Percentiles rank a stretch among this genome's conserved stretches.
Evolutionary conservation across 2,329 filamentous ascomycete species (phyloP).

Genomic region (Fusarium burgessii): DNA sequence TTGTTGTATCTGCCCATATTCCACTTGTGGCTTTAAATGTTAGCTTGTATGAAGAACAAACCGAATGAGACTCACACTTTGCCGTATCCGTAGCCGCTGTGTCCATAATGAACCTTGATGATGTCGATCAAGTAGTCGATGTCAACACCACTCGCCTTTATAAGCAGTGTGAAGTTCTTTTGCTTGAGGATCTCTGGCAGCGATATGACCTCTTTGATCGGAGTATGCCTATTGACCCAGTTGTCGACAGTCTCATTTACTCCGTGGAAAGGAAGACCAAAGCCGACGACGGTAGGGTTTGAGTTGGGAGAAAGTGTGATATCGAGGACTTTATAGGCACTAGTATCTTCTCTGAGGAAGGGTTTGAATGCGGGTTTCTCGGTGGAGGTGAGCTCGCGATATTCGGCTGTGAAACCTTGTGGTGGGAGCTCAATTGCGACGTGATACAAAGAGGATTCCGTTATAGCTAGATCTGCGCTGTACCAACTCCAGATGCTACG

Average conservation of each 20-base stretch:
- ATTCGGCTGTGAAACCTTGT: fast-evolving
- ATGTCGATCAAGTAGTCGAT: fast-evolving
- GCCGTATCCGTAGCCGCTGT: neutral
- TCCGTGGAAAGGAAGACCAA: neutral
- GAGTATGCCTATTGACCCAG: neutral
- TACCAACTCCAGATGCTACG: neutral
- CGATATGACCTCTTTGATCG: neutral
- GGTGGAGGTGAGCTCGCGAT: fast-evolving
- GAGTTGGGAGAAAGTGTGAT: neutral
- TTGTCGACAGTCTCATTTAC: fast-evolving
- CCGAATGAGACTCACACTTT: neutral
- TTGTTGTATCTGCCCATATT: fast-evolving
- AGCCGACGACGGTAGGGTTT: neutral
- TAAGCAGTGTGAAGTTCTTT: neutral
- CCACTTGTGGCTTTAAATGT: slow-evolving; percentile 1
- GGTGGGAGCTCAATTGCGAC: neutral
- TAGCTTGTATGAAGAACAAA: neutral
- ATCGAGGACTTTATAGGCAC: fast-evolving
- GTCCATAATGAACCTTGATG: fast-evolving
- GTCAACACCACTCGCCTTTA: fast-evolving
- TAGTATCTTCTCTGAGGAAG: neutral
- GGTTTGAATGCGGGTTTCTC: neutral
- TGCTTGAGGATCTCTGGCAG: neutral
- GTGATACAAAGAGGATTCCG: fast-evolving
- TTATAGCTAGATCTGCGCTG: neutral